These are phyloP conservation scores for Pulveroboletus sp. DNA, from an alignment of 768 basidiomycete genomes.

Conservation along the genomic window DNA sequence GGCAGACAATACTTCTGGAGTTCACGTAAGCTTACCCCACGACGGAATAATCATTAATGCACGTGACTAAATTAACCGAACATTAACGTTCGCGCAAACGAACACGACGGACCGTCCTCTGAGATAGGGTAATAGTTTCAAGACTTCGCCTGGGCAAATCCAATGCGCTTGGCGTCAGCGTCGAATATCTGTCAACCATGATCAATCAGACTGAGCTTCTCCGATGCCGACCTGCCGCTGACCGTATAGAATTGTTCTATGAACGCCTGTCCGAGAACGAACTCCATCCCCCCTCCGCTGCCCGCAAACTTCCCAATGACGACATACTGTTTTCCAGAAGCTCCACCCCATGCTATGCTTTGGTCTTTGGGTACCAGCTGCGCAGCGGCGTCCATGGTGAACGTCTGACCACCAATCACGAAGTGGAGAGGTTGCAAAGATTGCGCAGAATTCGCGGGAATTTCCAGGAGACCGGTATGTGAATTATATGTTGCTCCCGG, in stretches of 20 bases:
- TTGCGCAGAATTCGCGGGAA: constrained; percentile 7
- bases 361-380: not conserved
- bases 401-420: not conserved
- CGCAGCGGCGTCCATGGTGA: not conserved
- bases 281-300: not conserved
- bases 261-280: not conserved
- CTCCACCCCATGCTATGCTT: not conserved
- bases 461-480: not conserved
- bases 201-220: not conserved
- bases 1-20: no score
- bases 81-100: not conserved
- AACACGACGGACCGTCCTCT: no score
- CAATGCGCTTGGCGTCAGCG: not conserved
- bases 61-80: not conserved
- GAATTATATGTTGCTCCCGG: constrained; percentile 8
- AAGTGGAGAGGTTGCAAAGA: constrained; percentile 11
- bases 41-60: no score
- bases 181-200: not conserved
- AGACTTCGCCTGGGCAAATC: no score
- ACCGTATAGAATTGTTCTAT: not conserved
- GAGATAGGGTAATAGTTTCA: no score
- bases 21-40: no score
- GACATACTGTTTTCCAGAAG: not conserved
- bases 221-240: not conserved
- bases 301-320: not conserved